A percentile compares a stretch with the other conserved stretches of the same genome.
Evolutionary conservation across 257 asterid genomes (phyloP).

Genomic region (Nicotiana obtusifolia): DNA sequence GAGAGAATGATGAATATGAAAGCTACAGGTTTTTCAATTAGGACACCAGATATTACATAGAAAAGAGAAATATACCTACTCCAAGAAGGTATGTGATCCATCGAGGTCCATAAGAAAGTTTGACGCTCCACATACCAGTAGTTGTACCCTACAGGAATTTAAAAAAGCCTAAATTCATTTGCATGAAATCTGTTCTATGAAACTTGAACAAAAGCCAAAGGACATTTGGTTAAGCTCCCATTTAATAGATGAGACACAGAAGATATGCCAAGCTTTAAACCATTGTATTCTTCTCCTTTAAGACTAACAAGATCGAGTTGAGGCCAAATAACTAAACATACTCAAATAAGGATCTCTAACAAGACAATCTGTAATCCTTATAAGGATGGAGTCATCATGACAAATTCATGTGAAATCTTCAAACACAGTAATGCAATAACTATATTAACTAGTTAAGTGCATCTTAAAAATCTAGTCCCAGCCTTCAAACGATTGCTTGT

Average conservation of each 20-base stretch:
- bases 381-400: not conserved
- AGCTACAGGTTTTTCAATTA: not conserved
- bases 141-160: conserved; percentile 39
- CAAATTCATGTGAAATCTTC: not conserved
- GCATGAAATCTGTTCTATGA: not conserved
- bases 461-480: not conserved
- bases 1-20: conserved; percentile 5
- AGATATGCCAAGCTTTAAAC: no score
- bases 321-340: not conserved
- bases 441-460: not conserved
- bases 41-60: not conserved
- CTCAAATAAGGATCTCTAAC: not conserved
- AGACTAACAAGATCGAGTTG: no score
- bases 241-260: no score
- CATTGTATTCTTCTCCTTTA: no score
- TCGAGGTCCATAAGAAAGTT: conserved; percentile 65
- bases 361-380: not conserved
- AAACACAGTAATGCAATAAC: not conserved
- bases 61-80: conserved; percentile 40
- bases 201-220: no score
- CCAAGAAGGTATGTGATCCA: conserved; percentile 60
- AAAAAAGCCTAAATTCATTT: conserved; percentile 4
- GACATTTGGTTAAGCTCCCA: no score
- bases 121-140: conserved; percentile 37
- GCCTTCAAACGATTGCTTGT: not conserved